phyloP scores from a whole-genome alignment of 1,284 basidiomycete species.

The Apiotrichum porosum region DNA sequence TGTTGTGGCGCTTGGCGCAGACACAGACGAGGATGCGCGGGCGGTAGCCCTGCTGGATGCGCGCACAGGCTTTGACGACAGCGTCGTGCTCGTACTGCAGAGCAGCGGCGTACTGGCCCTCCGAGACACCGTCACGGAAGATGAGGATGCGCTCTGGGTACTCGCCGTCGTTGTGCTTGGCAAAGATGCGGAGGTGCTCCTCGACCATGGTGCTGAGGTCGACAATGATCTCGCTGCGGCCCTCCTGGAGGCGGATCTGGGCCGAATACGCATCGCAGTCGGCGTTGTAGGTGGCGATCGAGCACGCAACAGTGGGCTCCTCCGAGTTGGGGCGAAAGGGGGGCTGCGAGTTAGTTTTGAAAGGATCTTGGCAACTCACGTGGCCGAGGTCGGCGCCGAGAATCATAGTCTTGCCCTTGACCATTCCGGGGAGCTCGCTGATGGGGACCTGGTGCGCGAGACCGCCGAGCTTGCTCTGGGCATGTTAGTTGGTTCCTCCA shows the following conservation, averaged over 20 bases:
- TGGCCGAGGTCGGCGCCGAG: conserved; percentile 47
- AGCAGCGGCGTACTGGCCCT: conserved; percentile 51
- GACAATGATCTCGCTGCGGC: conserved; percentile 39
- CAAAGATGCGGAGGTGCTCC: conserved; percentile 29
- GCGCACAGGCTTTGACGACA: conserved; percentile 22
- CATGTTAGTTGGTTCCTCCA: too few relatives aligned
- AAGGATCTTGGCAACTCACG: too few relatives aligned
- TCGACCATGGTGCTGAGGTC: conserved; percentile 33
- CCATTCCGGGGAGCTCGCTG: conserved; percentile 20
- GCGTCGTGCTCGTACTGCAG: conserved; percentile 45
- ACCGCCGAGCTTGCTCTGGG: conserved; percentile 52
- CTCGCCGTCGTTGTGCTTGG: conserved; percentile 34
- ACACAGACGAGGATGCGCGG: conserved; percentile 48
- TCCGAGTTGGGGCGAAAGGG: conserved; percentile 36
- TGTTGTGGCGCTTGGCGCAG: conserved; percentile 49
- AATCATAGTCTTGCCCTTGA: conserved; percentile 48
- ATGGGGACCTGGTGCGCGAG: conserved; percentile 45
- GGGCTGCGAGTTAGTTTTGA: too few relatives aligned
- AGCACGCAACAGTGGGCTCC: conserved; percentile 50
- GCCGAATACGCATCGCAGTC: conserved; percentile 42
- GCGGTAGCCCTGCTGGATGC: conserved; percentile 33
- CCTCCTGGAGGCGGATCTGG: conserved; percentile 49
- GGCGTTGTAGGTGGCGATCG: conserved; percentile 48
- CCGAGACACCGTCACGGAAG: conserved; percentile 52
- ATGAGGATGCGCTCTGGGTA: conserved; percentile 48